A percentile compares a stretch with the other conserved stretches of the same genome.
phyloP scores from a whole-genome alignment of 2,329 filamentous ascomycete species.

The Torrubiellomyces zombiae region DNA sequence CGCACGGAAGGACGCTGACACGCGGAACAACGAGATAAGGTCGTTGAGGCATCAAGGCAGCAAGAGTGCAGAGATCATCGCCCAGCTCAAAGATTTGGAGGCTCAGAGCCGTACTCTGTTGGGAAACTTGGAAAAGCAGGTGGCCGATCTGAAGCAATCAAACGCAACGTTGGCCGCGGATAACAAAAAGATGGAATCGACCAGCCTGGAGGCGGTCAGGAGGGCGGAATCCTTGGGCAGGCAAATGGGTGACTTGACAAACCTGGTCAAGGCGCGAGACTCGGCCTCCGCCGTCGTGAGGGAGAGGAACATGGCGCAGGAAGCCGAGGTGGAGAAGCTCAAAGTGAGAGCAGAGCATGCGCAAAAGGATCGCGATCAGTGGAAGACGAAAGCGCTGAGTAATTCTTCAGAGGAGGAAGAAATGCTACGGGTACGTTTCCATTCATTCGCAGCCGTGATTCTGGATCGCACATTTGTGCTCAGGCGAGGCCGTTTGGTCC shows the following conservation, averaged over 20 bases:
- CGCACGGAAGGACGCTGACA: slow-evolving; percentile 85
- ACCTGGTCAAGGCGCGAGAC: slow-evolving; percentile 61
- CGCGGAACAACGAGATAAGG: slow-evolving; percentile 63
- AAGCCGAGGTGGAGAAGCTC: slow-evolving; percentile 65
- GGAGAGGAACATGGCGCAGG: slow-evolving; percentile 43
- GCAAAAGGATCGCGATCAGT: slow-evolving; percentile 69
- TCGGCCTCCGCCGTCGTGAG: slow-evolving; percentile 31
- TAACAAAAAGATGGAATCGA: slow-evolving; percentile 58
- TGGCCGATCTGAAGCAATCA: slow-evolving; percentile 65
- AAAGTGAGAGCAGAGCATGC: slow-evolving; percentile 61
- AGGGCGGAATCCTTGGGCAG: slow-evolving; percentile 55
- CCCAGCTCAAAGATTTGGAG: slow-evolving; percentile 84
- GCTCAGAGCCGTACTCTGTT: slow-evolving; percentile 57
- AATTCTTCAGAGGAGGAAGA: slow-evolving; percentile 73
- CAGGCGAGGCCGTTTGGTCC: too few species aligned
- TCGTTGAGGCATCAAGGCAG: slow-evolving; percentile 66
- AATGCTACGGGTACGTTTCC: slow-evolving; percentile 60
- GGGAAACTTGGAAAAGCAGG: slow-evolving; percentile 78
- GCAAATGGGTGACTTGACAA: slow-evolving; percentile 63
- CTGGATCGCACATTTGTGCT: background rate
- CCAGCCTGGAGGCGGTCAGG: slow-evolving; percentile 52
- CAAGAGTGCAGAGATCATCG: slow-evolving; percentile 86
- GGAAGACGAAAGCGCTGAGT: slow-evolving; percentile 68
- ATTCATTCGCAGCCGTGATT: too few species aligned
- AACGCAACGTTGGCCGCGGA: slow-evolving; percentile 56